Evolutionary conservation across 805 yeast genomes (phyloP).

Genomic region (Teunomyces kruisii): DNA sequence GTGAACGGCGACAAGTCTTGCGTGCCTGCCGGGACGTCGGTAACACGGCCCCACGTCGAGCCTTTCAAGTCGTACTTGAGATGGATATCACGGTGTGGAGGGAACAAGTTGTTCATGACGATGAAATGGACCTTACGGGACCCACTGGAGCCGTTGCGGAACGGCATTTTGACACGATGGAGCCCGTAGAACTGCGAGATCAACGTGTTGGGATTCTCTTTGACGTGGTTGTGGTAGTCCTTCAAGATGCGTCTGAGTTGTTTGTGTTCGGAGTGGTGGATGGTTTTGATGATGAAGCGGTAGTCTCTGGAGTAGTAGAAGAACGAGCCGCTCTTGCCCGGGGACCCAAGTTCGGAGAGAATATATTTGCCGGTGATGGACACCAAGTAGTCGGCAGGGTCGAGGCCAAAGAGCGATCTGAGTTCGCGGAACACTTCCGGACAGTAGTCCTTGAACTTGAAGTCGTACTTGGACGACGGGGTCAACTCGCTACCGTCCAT

Average conservation of each 20-base stretch:
- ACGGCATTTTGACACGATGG: conserved; percentile 89
- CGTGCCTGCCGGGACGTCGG: conserved; percentile 32
- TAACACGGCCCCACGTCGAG: conserved; percentile 78
- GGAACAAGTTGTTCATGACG: conserved; percentile 96
- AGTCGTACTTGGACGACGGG: conserved; percentile 92
- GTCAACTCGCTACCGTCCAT: conserved; percentile 83
- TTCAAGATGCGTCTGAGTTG: conserved; percentile 72
- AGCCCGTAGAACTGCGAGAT: conserved; percentile 95
- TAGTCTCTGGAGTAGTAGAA: conserved; percentile 94
- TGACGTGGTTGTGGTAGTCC: conserved; percentile 79
- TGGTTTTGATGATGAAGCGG: conserved; percentile 92
- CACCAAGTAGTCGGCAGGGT: conserved; percentile 93
- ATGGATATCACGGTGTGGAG: conserved; percentile 87
- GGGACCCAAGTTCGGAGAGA: conserved; percentile 87
- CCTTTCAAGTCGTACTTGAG: conserved; percentile 90
- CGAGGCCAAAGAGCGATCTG: conserved; percentile 76
- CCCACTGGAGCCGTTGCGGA: conserved; percentile 42
- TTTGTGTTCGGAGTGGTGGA: conserved; percentile 88
- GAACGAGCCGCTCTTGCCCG: conserved; percentile 96
- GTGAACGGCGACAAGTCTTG: conserved; percentile 44
- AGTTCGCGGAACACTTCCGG: conserved; percentile 93
- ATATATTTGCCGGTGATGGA: conserved; percentile 92
- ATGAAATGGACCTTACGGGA: conserved; percentile 82
- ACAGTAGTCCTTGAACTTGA: conserved; percentile 93
- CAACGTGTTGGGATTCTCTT: conserved; percentile 80